These are phyloP conservation scores for Hsuehochloa calcarea DNA, from an alignment of 176 grass and related monocot species.

Conservation along the genomic window DNA sequence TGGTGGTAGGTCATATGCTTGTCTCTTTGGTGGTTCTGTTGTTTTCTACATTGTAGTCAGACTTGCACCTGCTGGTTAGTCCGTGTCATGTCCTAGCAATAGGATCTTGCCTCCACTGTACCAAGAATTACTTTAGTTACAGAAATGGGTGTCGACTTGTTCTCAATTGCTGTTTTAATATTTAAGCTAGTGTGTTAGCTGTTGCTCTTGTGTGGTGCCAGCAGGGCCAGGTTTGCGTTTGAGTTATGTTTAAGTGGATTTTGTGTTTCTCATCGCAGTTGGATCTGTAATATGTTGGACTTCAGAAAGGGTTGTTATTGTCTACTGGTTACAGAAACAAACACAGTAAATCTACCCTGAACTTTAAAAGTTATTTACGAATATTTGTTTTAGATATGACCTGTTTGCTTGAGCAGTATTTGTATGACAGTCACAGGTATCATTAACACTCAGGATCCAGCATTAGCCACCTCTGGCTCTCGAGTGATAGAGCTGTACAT, in stretches of 20 bases:
- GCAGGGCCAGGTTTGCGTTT: not conserved
- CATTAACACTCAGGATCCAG: conserved; percentile 1
- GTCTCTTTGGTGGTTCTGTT: conserved; percentile 8
- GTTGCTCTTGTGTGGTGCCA: not conserved
- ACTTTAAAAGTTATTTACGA: conserved; percentile 8
- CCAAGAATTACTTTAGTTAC: conserved; percentile 24
- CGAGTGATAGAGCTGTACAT: not conserved
- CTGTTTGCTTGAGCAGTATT: conserved; percentile 39
- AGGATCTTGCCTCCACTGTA: conserved; percentile 17
- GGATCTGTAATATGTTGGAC: conserved; percentile 24
- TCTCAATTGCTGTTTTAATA: not conserved
- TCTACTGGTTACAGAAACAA: not conserved
- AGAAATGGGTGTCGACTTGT: conserved; percentile 18
- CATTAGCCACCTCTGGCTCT: conserved; percentile 2
- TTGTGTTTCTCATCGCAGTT: conserved; percentile 13
- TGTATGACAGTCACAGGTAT: conserved; percentile 9
- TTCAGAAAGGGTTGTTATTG: not conserved
- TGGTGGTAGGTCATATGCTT: conserved; percentile 29
- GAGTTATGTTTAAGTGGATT: conserved; percentile 16
- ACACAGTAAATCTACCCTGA: not conserved
- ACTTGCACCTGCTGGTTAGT: conserved; percentile 11
- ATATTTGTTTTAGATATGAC: conserved; percentile 13
- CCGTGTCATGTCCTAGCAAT: conserved; percentile 15
- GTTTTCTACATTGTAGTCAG: conserved; percentile 7
- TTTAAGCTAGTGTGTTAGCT: conserved; percentile 16